A percentile compares a stretch with the other conserved stretches of the same genome.
Conservation (phyloP, 345 rosid genomes). For the Adansonia digitata region DNA sequence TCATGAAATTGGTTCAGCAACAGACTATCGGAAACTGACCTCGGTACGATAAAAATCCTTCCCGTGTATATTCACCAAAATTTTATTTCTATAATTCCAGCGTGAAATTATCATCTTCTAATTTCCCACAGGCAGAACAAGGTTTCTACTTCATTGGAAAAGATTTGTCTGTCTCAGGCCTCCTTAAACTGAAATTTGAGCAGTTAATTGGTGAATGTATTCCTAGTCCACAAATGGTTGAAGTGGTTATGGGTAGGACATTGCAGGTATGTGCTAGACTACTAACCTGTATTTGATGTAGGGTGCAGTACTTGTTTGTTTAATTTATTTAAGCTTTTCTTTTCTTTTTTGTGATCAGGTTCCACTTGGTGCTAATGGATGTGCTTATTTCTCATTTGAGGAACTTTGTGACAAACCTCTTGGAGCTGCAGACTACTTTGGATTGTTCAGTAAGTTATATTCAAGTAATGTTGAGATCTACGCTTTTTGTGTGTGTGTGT, state of each 20-base stretch:
- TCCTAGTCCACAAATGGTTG: constrained; percentile 59
- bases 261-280: constrained; percentile 47
- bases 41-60: constrained; percentile 42
- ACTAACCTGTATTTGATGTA: neutral
- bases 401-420: constrained; percentile 91
- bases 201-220: constrained; percentile 53
- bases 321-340: neutral
- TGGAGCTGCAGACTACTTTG: constrained; percentile 97
- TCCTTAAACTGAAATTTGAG: constrained; percentile 63
- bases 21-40: constrained; percentile 85
- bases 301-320: neutral
- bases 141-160: constrained; percentile 87
- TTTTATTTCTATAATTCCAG: constrained; percentile 16
- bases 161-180: constrained; percentile 46
- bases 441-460: constrained; percentile 78
- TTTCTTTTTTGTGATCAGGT: constrained; percentile 37
- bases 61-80: neutral
- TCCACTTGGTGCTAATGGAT: constrained; percentile 79
- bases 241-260: constrained; percentile 92
- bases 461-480: neutral
- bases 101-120: constrained; percentile 8
- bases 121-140: constrained; percentile 63
- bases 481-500: neutral
- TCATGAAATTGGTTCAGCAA: constrained; percentile 85
- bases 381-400: constrained; percentile 85